Percentiles rank a stretch among this genome's conserved stretches.
Evolutionary conservation across 352 stramenopile genomes (phyloP).

Genomic region (Pythium pyrilobum): DNA sequence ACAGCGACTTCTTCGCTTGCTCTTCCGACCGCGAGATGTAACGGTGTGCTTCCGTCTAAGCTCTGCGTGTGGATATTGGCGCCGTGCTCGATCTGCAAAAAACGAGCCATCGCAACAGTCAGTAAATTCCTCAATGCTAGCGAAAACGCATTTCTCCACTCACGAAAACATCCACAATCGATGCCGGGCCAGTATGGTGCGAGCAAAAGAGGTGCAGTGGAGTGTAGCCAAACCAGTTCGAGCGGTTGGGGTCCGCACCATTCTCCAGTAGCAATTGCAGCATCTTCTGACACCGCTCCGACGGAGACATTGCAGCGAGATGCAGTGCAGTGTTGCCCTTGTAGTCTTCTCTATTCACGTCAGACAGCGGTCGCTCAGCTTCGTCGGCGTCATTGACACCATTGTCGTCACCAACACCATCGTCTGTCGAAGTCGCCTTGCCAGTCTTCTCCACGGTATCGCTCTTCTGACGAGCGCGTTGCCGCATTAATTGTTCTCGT

Average conservation of each 20-base stretch:
- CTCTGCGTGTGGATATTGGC: conserved; percentile 75
- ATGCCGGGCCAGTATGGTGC: conserved; percentile 63
- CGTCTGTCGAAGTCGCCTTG: background rate
- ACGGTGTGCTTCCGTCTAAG: conserved; percentile 76
- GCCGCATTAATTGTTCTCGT: conserved; percentile 4
- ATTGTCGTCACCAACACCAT: background rate
- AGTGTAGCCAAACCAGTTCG: conserved; percentile 87
- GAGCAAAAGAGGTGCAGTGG: conserved; percentile 82
- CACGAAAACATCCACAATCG: conserved; percentile 79
- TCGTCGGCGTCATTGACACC: background rate
- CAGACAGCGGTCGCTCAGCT: conserved; percentile 21
- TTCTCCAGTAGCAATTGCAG: conserved; percentile 78
- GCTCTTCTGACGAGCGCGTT: conserved; percentile 13
- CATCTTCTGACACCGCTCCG: conserved; percentile 77
- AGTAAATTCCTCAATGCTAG: no score
- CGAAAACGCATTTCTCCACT: conserved; percentile 15
- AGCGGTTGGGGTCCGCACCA: conserved; percentile 60
- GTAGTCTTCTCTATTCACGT: conserved; percentile 78
- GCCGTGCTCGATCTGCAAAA: conserved; percentile 69
- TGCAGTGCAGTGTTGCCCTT: conserved; percentile 84
- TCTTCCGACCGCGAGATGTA: conserved; percentile 73
- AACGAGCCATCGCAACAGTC: no score
- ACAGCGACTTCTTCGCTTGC: conserved; percentile 70
- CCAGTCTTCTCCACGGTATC: background rate
- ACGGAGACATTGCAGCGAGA: conserved; percentile 78